These are phyloP conservation scores for Brettanomyces custersianus DNA, from an alignment of 805 yeast genomes.

Conservation along the genomic window DNA sequence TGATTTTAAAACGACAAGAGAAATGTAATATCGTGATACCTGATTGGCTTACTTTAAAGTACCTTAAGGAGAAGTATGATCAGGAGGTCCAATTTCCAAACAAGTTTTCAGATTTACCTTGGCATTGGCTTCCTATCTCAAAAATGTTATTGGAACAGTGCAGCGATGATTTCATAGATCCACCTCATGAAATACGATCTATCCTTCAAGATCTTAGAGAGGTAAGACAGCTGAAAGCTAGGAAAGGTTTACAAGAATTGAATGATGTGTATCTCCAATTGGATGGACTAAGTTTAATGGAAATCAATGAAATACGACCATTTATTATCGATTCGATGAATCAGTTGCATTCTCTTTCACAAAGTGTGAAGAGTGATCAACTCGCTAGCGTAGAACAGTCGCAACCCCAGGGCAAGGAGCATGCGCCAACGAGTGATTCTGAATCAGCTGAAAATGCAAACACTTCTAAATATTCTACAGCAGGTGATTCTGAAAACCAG, in stretches of 20 bases:
- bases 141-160: constrained; percentile 61
- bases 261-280: constrained; percentile 78
- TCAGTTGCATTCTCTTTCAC: constrained; percentile 51
- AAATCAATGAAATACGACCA: constrained; percentile 82
- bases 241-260: constrained; percentile 67
- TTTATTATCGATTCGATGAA: constrained; percentile 77
- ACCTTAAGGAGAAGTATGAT: constrained; percentile 49
- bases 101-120: constrained; percentile 66
- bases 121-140: constrained; percentile 81
- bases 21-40: constrained; percentile 85
- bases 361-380: constrained; percentile 15
- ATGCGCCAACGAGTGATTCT: not conserved
- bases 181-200: constrained; percentile 61
- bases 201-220: constrained; percentile 79
- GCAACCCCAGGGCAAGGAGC: constrained; percentile 4
- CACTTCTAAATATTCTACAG: not conserved
- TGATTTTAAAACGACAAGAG: constrained; percentile 72
- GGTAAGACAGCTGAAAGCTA: constrained; percentile 67
- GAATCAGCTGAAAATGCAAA: not conserved
- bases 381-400: constrained; percentile 2
- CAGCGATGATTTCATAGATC: constrained; percentile 68
- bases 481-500: not conserved
- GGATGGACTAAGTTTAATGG: constrained; percentile 75
- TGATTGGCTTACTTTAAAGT: constrained; percentile 58
- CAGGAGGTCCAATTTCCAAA: constrained; percentile 52